These are phyloP conservation scores for Albugo laibachii DNA, from an alignment of 352 stramenopile genomes.

Conservation along the genomic window DNA sequence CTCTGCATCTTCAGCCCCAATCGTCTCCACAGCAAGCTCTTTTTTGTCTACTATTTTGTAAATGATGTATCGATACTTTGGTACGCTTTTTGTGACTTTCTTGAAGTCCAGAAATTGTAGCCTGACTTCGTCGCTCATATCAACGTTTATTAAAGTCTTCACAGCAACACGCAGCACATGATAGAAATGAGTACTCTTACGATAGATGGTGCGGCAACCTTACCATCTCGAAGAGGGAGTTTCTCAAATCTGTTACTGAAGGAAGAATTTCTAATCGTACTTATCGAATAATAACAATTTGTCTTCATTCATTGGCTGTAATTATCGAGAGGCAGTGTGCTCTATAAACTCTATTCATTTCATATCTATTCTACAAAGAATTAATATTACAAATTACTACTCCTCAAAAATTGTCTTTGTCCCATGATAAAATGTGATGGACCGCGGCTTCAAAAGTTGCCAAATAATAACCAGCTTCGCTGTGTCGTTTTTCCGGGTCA, in stretches of 20 bases:
- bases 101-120: slow-evolving; percentile 92
- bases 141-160: slow-evolving; percentile 86
- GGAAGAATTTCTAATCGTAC: too few relatives aligned
- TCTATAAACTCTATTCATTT: too few relatives aligned
- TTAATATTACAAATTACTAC: too few relatives aligned
- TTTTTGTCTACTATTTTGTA: slow-evolving; percentile 88
- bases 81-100: slow-evolving; percentile 75
- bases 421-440: slow-evolving; percentile 47
- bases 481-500: slow-evolving; percentile 65
- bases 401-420: too few relatives aligned
- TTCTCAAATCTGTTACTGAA: too few relatives aligned
- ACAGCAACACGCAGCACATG: background rate
- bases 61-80: slow-evolving; percentile 90
- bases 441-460: slow-evolving; percentile 64
- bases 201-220: too few relatives aligned
- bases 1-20: slow-evolving; percentile 43
- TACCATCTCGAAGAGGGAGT: too few relatives aligned
- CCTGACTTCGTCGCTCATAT: slow-evolving; percentile 83
- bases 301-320: too few relatives aligned
- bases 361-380: too few relatives aligned
- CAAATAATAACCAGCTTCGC: slow-evolving; percentile 76
- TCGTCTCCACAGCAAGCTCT: slow-evolving; percentile 84
- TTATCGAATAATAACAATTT: too few relatives aligned
- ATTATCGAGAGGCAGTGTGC: too few relatives aligned
- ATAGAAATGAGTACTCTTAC: too few relatives aligned